These are phyloP conservation scores for Ogataea siamensis DNA, from an alignment of 805 yeast species.

Conservation along the genomic window DNA sequence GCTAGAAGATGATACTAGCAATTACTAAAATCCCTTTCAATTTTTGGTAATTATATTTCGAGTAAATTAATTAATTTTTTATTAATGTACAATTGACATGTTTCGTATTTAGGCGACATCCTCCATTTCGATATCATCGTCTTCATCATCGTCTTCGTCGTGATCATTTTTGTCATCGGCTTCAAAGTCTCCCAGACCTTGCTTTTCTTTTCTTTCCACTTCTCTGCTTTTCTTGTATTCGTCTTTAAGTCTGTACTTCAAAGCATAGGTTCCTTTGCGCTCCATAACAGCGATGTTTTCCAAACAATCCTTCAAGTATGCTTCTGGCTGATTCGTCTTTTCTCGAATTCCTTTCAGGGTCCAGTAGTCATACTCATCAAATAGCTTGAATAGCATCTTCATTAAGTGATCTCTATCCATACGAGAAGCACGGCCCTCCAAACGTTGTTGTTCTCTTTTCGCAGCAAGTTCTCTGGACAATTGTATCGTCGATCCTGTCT, in stretches of 20 bases:
- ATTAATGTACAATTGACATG: slow-evolving; percentile 6
- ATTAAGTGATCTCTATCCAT: slow-evolving; percentile 90
- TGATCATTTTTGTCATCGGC: slow-evolving; percentile 36
- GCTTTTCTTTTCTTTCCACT: slow-evolving; percentile 67
- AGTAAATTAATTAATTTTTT: not conserved
- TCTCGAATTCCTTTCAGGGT: slow-evolving; percentile 90
- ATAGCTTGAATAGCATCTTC: slow-evolving; percentile 82
- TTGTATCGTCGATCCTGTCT: slow-evolving; percentile 61
- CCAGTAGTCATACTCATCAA: slow-evolving; percentile 97
- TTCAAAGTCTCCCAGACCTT: slow-evolving; percentile 46
- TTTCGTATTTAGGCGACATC: slow-evolving; percentile 46
- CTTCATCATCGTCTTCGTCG: slow-evolving; percentile 36
- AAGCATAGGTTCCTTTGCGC: slow-evolving; percentile 94
- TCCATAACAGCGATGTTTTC: slow-evolving; percentile 87
- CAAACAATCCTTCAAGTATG: slow-evolving; percentile 83
- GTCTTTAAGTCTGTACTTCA: slow-evolving; percentile 84
- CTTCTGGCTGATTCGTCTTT: slow-evolving; percentile 93
- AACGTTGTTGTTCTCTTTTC: slow-evolving; percentile 51
- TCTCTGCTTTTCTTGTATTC: slow-evolving; percentile 82
- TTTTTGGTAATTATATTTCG: not conserved
- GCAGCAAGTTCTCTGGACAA: slow-evolving; percentile 58
- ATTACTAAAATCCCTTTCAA: slow-evolving; percentile 3
- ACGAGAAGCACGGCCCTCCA: slow-evolving; percentile 87
- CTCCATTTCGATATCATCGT: slow-evolving; percentile 72
- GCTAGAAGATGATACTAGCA: not conserved